Percentiles rank a stretch among this genome's conserved stretches.
phyloP scores from a whole-genome alignment of 805 yeast species.

The Lipomyces chichibuensis region DNA sequence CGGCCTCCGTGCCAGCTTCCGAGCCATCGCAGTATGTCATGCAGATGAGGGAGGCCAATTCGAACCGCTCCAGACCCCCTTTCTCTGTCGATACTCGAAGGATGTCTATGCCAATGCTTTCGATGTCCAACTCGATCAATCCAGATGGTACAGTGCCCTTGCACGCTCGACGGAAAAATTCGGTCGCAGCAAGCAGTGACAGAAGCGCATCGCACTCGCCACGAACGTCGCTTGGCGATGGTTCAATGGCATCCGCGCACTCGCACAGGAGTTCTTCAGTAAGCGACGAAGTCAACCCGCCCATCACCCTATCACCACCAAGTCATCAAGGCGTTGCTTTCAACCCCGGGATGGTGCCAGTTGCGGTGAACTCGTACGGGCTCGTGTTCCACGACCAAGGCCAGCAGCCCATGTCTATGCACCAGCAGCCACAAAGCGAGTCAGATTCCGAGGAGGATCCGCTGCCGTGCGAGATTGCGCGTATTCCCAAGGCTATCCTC shows the following conservation, averaged over 20 bases:
- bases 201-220: conserved; percentile 1
- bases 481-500: conserved; percentile 12
- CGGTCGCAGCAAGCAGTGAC: background rate
- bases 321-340: background rate
- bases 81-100: background rate
- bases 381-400: background rate
- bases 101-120: conserved; percentile 12
- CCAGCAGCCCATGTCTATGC: background rate
- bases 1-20: background rate
- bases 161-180: conserved; percentile 14
- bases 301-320: background rate
- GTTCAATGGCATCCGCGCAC: background rate
- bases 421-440: background rate
- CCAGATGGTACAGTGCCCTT: conserved; percentile 18
- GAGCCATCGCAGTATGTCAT: background rate
- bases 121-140: conserved; percentile 10
- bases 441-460: conserved; percentile 18
- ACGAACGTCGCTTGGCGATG: background rate
- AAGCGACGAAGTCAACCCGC: background rate
- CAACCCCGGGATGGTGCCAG: background rate
- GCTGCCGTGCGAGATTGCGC: conserved; percentile 14
- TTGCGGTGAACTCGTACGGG: conserved; percentile 3
- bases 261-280: background rate
- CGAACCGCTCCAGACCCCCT: background rate
- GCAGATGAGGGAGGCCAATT: background rate